phyloP scores from a whole-genome alignment of 257 asterid genomes.

The Fraxinus americana region DNA sequence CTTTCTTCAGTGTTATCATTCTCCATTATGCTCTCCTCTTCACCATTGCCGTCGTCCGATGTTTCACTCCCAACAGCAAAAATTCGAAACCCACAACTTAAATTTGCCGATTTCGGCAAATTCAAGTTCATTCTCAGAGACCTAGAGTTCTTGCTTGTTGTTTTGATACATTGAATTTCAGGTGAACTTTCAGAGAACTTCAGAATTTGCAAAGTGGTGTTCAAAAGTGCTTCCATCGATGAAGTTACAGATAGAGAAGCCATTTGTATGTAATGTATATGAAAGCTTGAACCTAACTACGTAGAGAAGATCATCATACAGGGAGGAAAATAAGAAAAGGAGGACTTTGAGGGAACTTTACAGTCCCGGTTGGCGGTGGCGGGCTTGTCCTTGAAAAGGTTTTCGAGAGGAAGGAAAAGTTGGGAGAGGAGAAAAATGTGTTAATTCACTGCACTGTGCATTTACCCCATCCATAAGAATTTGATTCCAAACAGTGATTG shows the following conservation, averaged over 20 bases:
- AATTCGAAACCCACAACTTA: conserved; percentile 42
- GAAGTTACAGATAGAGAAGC: conserved; percentile 36
- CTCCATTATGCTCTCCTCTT: conserved; percentile 29
- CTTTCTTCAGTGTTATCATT: conserved; percentile 44
- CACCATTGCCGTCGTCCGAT: conserved; percentile 42
- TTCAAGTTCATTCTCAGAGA: conserved; percentile 31
- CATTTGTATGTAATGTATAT: background rate
- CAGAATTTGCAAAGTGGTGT: conserved; percentile 40
- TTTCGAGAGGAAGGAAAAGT: background rate
- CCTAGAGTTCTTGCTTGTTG: conserved; percentile 1
- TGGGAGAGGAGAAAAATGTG: no score
- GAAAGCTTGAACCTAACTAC: background rate
- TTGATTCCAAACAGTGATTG: no score
- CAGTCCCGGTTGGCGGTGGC: background rate
- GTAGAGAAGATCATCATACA: background rate
- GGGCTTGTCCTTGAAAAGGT: background rate
- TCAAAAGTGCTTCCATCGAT: conserved; percentile 62
- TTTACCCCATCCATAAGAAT: no score
- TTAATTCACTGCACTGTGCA: no score
- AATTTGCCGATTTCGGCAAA: conserved; percentile 25
- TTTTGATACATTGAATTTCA: conserved; percentile 24
- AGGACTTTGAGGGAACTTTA: background rate
- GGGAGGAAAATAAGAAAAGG: background rate
- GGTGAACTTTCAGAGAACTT: conserved; percentile 35
- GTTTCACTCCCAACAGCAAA: conserved; percentile 38